Evolutionary conservation across 176 grass and related monocot genomes (phyloP), one percentile per base, ranked within the genome.

Genomic region (Ampelocalamus luodianensis): DNA sequence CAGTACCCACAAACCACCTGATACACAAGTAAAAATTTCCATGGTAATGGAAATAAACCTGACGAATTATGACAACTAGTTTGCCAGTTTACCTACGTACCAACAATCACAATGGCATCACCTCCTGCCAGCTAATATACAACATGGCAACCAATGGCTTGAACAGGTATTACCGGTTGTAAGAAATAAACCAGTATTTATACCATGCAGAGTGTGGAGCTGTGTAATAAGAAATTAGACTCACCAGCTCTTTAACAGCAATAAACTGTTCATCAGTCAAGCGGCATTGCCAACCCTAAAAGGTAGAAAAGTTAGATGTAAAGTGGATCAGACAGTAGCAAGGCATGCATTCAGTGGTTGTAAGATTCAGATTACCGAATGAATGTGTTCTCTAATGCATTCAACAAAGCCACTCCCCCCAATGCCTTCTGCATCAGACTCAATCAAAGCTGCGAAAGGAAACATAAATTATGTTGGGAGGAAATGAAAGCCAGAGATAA

Each of bases 391-490:
- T 85, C 96, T 93, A 78, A 99, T 99, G 74, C 96, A 99, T 90
- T 99, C 96, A 83, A 99, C 96, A 89, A 99, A 99, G 42, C 96
- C 96, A 95, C 96, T 99, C 37, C 96, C 96, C 64, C 96, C 96
- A 5, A 99, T 99, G 62, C 96, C 96, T 90, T 99, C 96, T 78
- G 96, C 96, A 77, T 99, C 96, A 88, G 96, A 99, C 83, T 99
- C 96, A 15, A 99, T 99, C 79, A 99, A 85, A 86, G 96, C 96
- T 99, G 93, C 80, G 89, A 72, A 89, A 80, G 27, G 48, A 87
- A 60, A 88, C 10, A 83, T 10, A 85, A 82, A 68, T 65, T 70
- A 76, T 59, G 44, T 86, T 69, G 29, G 72, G 81, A 67, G 61
- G 18, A 76, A 61, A 83, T 58, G 39, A 65, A 32, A 76, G 59